phyloP scores from a whole-genome alignment of 139 green algal genomes.

The Edaphochlamys debaryana region DNA sequence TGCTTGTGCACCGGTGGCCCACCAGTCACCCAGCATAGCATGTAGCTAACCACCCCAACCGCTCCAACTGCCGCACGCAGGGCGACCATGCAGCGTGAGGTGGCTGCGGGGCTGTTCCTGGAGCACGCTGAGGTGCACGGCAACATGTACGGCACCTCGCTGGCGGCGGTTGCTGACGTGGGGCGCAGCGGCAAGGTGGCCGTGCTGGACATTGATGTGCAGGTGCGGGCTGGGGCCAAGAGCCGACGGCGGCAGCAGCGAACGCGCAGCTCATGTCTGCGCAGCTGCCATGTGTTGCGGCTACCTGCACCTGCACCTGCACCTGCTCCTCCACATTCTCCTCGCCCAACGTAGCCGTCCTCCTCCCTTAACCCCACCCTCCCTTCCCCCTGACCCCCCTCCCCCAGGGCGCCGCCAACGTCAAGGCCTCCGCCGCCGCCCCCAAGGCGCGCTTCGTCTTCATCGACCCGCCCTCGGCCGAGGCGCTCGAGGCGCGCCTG shows the following conservation, averaged over 20 bases:
- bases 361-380: no score
- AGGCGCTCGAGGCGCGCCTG: slow-evolving; percentile 81
- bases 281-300: no score
- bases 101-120: slow-evolving; percentile 75
- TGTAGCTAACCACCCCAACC: no score
- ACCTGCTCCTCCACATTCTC: no score
- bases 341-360: no score
- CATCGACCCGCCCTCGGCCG: slow-evolving; percentile 75
- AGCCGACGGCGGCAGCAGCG: no score
- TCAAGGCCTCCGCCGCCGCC: slow-evolving; percentile 46
- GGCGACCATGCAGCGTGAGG: neutral
- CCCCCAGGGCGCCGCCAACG: slow-evolving; percentile 65
- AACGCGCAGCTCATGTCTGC: no score
- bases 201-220: slow-evolving; percentile 90
- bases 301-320: no score
- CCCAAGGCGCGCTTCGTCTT: slow-evolving; percentile 83
- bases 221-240: slow-evolving; percentile 41
- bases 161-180: slow-evolving; percentile 72
- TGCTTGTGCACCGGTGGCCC: no score
- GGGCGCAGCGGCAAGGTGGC: slow-evolving; percentile 61
- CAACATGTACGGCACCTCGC: slow-evolving; percentile 87
- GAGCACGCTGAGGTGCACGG: slow-evolving; percentile 89
- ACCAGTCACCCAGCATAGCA: no score
- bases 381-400: neutral
- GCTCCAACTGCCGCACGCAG: no score